phyloP scores from a whole-genome alignment of 257 asterid species.

The Penstemon eatonii region DNA sequence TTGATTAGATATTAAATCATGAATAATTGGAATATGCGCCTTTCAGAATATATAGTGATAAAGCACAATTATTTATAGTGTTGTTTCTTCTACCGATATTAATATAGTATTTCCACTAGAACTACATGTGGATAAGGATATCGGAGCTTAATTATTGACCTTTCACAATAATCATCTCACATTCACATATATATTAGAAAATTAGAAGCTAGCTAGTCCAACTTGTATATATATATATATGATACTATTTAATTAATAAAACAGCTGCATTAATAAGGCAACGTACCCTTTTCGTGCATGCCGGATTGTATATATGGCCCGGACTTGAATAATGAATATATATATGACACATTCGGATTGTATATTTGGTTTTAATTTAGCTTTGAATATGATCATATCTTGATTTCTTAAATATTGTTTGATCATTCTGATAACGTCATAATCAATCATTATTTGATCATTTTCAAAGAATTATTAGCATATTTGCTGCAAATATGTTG shows the following conservation, averaged over 20 bases:
- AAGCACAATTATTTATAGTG: background rate
- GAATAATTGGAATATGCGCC: background rate
- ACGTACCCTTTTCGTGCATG: conserved; percentile 4
- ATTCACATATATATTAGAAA: background rate
- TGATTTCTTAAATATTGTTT: no score
- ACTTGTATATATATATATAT: background rate
- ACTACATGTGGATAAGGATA: conserved; percentile 17
- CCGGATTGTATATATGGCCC: no score
- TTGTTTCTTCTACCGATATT: background rate
- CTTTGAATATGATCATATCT: no score
- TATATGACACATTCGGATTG: no score
- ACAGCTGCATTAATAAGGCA: background rate
- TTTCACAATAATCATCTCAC: background rate
- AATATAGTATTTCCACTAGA: conserved; percentile 6
- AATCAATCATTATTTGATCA: no score
- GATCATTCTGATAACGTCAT: no score
- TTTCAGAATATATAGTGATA: background rate
- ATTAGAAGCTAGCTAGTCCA: background rate
- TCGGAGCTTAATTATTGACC: background rate
- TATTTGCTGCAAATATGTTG: no score
- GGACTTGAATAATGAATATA: no score
- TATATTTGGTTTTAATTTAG: no score
- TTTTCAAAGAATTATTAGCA: no score
- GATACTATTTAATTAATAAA: no score
- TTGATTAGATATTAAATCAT: background rate